Conservation (phyloP, 1,139 yeast genomes). For the Pichia sp. region DNA sequence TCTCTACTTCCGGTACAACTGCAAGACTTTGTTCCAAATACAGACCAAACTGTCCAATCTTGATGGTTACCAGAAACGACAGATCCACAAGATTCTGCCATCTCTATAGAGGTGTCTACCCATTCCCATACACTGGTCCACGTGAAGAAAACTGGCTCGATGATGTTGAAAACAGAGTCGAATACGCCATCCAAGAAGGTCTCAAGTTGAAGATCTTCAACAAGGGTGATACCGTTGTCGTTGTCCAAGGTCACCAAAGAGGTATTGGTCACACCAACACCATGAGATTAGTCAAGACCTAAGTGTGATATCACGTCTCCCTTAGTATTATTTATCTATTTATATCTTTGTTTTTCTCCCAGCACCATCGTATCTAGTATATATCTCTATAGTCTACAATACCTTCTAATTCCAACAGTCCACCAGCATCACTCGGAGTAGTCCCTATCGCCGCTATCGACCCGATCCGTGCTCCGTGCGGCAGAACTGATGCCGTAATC, state of each 20-base stretch:
- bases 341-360: no score
- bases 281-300: slow-evolving; percentile 54
- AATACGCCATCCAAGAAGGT: slow-evolving; percentile 93
- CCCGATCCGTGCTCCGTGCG: no score
- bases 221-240: slow-evolving; percentile 88
- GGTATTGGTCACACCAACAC: slow-evolving; percentile 99
- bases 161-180: slow-evolving; percentile 93
- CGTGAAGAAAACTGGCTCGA: slow-evolving; percentile 87
- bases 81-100: slow-evolving; percentile 94
- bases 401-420: no score
- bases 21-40: slow-evolving; percentile 97
- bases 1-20: slow-evolving; percentile 93
- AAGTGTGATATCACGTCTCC: slow-evolving; percentile 1
- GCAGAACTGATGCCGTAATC: no score
- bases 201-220: slow-evolving; percentile 79
- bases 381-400: no score
- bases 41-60: slow-evolving; percentile 96
- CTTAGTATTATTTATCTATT: not conserved
- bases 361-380: no score
- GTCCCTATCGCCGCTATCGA: no score
- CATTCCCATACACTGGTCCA: slow-evolving; percentile 75
- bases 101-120: slow-evolving; percentile 98
- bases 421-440: no score
- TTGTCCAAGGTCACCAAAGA: slow-evolving; percentile 99
- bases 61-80: slow-evolving; percentile 97